These are phyloP conservation scores for Azolla pinnata DNA, from an alignment of 75 land plant species.

Conservation along the genomic window DNA sequence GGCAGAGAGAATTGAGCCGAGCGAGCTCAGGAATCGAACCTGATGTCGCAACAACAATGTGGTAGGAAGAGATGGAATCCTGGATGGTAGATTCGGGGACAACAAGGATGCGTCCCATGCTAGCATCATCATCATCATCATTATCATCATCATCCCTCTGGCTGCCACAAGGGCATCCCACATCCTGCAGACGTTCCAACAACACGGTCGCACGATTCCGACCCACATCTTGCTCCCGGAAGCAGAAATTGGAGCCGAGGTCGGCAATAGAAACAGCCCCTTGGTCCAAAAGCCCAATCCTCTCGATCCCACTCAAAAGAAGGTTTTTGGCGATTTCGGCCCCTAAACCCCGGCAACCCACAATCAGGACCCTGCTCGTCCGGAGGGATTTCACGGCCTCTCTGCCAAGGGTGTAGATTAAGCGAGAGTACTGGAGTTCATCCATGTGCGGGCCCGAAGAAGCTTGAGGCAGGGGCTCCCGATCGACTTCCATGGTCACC, in stretches of 20 bases:
- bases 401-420: slow-evolving; percentile 33
- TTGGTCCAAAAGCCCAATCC: slow-evolving; percentile 36
- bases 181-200: slow-evolving; percentile 21
- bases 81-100: slow-evolving; percentile 19
- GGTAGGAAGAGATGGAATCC: slow-evolving; percentile 11
- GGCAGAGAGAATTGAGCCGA: slow-evolving; percentile 24
- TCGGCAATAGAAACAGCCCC: slow-evolving; percentile 23
- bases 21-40: slow-evolving; percentile 26
- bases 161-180: slow-evolving; percentile 11
- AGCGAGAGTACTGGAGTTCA: slow-evolving; percentile 38
- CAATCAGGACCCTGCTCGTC: slow-evolving; percentile 23
- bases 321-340: slow-evolving; percentile 46
- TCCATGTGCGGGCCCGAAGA: slow-evolving; percentile 10
- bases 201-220: slow-evolving; percentile 25
- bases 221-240: slow-evolving; percentile 34
- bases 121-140: too few relatives aligned
- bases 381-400: slow-evolving; percentile 20
- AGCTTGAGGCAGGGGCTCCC: background rate
- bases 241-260: slow-evolving; percentile 29
- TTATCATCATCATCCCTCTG: too few relatives aligned
- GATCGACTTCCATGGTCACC: slow-evolving; percentile 48
- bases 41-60: slow-evolving; percentile 21
- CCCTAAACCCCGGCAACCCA: slow-evolving; percentile 38
- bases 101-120: slow-evolving; percentile 16
- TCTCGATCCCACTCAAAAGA: slow-evolving; percentile 25